A percentile compares a stretch with the other conserved stretches of the same genome.
Evolutionary conservation across 2,329 filamentous ascomycete species (phyloP).

Genomic region (Waltergamsia citrina): DNA sequence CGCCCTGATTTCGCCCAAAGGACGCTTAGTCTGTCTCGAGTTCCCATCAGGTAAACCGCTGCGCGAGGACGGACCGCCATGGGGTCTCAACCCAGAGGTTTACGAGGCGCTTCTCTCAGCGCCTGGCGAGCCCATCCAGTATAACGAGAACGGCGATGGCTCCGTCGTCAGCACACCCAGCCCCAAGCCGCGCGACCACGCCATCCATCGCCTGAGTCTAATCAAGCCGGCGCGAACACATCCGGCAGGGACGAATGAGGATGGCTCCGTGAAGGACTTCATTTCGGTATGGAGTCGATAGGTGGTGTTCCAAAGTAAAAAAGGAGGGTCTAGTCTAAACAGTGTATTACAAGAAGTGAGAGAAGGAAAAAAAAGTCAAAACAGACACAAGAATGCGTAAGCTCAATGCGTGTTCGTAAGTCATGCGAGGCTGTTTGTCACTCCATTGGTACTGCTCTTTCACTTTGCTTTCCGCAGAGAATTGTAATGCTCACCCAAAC

Average conservation of each 20-base stretch:
- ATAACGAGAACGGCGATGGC: constrained; percentile 35
- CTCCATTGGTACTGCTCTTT: constrained; percentile 1
- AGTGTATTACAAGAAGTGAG: constrained; percentile 1
- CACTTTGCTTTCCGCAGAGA: constrained; percentile 50
- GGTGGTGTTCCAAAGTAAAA: constrained; percentile 1
- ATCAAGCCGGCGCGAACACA: constrained; percentile 42
- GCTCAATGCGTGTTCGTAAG: background rate
- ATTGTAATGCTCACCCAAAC: constrained; percentile 95
- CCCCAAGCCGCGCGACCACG: constrained; percentile 23
- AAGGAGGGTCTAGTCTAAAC: no score
- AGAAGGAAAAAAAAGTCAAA: background rate
- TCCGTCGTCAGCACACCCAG: constrained; percentile 28
- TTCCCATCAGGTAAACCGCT: constrained; percentile 67
- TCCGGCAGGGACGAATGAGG: constrained; percentile 29
- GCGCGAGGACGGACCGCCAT: constrained; percentile 60
- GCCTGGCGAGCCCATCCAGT: constrained; percentile 59
- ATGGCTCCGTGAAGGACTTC: constrained; percentile 39
- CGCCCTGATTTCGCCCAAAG: constrained; percentile 37
- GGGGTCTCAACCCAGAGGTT: constrained; percentile 55
- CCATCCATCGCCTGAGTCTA: constrained; percentile 34
- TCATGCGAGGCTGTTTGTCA: background rate
- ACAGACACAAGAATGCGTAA: background rate
- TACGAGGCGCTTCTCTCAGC: constrained; percentile 63
- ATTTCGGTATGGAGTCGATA: constrained; percentile 42
- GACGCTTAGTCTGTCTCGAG: constrained; percentile 58